Conservation (phyloP, 2,329 filamentous ascomycete species). For the Fusarium nisikadoi region DNA sequence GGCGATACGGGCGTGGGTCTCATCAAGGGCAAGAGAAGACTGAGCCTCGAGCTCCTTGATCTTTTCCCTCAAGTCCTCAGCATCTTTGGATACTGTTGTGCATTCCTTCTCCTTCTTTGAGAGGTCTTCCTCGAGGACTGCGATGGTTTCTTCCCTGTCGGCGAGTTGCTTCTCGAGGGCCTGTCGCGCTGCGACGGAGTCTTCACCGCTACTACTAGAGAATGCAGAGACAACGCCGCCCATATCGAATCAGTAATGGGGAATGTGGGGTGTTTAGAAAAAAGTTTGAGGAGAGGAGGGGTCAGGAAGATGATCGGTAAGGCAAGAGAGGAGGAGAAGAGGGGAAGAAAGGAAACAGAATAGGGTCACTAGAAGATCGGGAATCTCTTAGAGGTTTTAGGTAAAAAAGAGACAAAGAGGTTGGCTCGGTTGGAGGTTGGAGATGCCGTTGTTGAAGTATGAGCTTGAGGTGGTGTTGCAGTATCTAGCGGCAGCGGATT, state of each 20-base stretch:
- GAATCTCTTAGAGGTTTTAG: conserved; percentile 17
- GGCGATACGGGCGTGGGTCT: conserved; percentile 48
- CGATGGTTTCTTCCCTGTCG: conserved; percentile 53
- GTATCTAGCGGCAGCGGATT: conserved; percentile 29
- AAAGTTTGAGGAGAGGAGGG: neutral
- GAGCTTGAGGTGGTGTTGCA: conserved; percentile 15
- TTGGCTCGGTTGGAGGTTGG: conserved; percentile 26
- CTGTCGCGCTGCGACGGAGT: conserved; percentile 47
- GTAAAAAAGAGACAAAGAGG: conserved; percentile 21
- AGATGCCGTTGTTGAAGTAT: conserved; percentile 31
- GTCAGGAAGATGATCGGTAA: conserved; percentile 12
- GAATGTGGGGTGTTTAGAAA: conserved; percentile 21
- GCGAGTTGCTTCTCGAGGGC: conserved; percentile 53
- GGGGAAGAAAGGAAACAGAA: conserved; percentile 1
- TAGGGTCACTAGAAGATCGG: neutral
- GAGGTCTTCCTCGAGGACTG: conserved; percentile 47
- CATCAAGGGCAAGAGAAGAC: conserved; percentile 45
- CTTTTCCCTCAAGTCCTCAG: conserved; percentile 53
- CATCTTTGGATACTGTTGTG: conserved; percentile 49
- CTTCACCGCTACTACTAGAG: conserved; percentile 48
- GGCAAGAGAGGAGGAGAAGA: conserved; percentile 6
- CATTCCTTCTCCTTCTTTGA: conserved; percentile 53
- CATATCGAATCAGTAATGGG: conserved; percentile 47
- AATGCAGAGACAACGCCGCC: conserved; percentile 55
- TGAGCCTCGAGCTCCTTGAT: conserved; percentile 50